phyloP scores from a whole-genome alignment of 306 rosid species.

The Arachis stenosperma region DNA sequence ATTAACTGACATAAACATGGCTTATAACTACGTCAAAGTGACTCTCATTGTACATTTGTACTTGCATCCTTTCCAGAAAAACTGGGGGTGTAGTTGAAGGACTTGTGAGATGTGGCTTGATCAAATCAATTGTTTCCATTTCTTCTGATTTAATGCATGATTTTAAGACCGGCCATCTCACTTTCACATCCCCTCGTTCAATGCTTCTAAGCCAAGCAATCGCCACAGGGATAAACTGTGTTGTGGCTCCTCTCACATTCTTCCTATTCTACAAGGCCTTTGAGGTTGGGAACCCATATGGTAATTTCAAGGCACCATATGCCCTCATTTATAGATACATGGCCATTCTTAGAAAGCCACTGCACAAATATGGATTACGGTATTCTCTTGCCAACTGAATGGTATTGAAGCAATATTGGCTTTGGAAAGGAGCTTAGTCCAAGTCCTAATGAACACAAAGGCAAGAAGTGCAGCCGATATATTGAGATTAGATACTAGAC shows the following conservation, averaged over 20 bases:
- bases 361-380: too few species aligned
- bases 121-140: conserved; percentile 89
- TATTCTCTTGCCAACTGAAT: conserved; percentile 78
- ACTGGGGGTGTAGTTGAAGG: conserved; percentile 83
- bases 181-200: conserved; percentile 89
- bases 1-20: conserved; percentile 96
- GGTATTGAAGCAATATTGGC: conserved; percentile 82
- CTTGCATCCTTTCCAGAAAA: conserved; percentile 77
- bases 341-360: conserved; percentile 70
- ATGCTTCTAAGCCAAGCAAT: conserved; percentile 96
- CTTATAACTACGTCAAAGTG: conserved; percentile 94
- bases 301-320: conserved; percentile 90
- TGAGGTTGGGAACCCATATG: conserved; percentile 80
- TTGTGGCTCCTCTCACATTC: conserved; percentile 89
- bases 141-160: conserved; percentile 98
- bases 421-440: conserved; percentile 77
- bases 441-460: conserved; percentile 75
- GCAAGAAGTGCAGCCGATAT: conserved; percentile 91
- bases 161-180: conserved; percentile 91
- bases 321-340: conserved; percentile 92
- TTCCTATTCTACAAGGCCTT: conserved; percentile 93
- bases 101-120: conserved; percentile 90
- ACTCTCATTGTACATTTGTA: conserved; percentile 88
- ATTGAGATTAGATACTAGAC: conserved; percentile 88
- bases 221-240: conserved; percentile 88